A percentile compares a stretch with the other conserved stretches of the same genome.
phyloP scores from a whole-genome alignment of 768 basidiomycete genomes.

The Gyrodon lividus region DNA sequence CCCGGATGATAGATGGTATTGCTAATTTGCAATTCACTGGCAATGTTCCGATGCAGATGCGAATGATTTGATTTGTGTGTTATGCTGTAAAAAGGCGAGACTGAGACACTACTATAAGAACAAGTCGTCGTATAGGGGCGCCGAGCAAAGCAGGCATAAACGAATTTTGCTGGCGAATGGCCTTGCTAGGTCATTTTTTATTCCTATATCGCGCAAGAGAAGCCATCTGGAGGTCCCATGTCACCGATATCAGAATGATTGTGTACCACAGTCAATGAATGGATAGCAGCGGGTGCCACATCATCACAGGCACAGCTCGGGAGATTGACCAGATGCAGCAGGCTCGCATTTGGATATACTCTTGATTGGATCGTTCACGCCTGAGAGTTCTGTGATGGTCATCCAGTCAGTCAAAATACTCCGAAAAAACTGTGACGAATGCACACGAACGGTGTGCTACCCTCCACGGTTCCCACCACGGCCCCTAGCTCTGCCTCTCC shows the following conservation, averaged over 20 bases:
- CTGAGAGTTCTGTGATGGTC: not conserved
- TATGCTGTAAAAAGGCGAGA: too few relatives aligned
- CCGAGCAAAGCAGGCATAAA: too few relatives aligned
- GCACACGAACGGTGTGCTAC: slow-evolving; percentile 9
- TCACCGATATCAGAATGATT: not conserved
- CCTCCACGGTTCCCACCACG: slow-evolving; percentile 32
- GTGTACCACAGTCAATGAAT: not conserved
- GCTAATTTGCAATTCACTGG: not conserved
- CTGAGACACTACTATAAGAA: too few relatives aligned
- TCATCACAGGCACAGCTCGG: not conserved
- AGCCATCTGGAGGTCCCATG: too few relatives aligned
- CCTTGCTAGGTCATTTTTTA: too few relatives aligned
- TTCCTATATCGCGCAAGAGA: too few relatives aligned
- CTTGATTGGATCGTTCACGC: not conserved
- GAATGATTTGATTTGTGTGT: not conserved
- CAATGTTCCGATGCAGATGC: not conserved
- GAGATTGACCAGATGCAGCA: too few relatives aligned
- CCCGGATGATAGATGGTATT: slow-evolving; percentile 1
- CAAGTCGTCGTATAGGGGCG: too few relatives aligned
- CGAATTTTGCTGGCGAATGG: too few relatives aligned
- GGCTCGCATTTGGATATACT: not conserved
- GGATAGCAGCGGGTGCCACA: not conserved
- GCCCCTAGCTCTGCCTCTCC: slow-evolving; percentile 32
- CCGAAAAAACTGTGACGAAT: not conserved
- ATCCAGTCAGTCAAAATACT: not conserved